Evolutionary conservation across 2,329 filamentous ascomycete species (phyloP).

Genomic region (Fusarium keratoplasticum): DNA sequence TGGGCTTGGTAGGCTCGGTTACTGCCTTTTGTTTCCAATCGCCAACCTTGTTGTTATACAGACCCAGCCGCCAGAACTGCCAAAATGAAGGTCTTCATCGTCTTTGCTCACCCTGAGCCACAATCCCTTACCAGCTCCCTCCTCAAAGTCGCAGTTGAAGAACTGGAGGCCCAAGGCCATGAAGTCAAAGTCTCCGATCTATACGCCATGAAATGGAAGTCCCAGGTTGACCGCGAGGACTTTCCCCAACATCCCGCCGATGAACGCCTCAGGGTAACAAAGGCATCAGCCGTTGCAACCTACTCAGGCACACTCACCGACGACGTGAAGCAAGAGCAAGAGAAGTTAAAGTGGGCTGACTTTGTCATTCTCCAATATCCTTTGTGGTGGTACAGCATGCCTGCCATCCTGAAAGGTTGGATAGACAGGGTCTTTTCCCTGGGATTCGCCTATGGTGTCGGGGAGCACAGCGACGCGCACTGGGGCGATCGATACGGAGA

Average conservation of each 20-base stretch:
- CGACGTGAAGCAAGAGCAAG: slow-evolving; percentile 22
- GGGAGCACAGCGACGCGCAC: slow-evolving; percentile 9
- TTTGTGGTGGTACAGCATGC: slow-evolving; percentile 27
- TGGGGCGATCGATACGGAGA: slow-evolving; percentile 31
- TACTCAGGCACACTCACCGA: slow-evolving; percentile 13
- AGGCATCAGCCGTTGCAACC: slow-evolving; percentile 9
- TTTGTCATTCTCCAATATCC: slow-evolving; percentile 24
- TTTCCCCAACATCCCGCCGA: slow-evolving; percentile 3
- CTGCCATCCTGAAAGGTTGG: slow-evolving; percentile 28
- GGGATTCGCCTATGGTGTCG: slow-evolving; percentile 21
- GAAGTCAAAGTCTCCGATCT: slow-evolving; percentile 22
- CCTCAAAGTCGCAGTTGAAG: slow-evolving; percentile 6
- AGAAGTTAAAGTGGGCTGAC: slow-evolving; percentile 28
- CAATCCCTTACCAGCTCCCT: slow-evolving; percentile 18
- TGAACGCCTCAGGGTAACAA: slow-evolving; percentile 7
- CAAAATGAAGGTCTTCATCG: slow-evolving; percentile 18
- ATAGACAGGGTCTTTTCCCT: slow-evolving; percentile 18
- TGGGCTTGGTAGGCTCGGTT: background rate
- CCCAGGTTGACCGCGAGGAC: slow-evolving; percentile 12
- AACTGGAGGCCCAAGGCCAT: slow-evolving; percentile 22
- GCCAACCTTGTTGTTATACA: background rate
- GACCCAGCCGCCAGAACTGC: accelerated
- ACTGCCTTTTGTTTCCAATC: background rate
- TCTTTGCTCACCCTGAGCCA: slow-evolving; percentile 28
- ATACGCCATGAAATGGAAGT: slow-evolving; percentile 31